Percentiles rank a stretch among this genome's conserved stretches.
phyloP scores from a whole-genome alignment of 441 rosid genomes.

The Gossypium lobatum region DNA sequence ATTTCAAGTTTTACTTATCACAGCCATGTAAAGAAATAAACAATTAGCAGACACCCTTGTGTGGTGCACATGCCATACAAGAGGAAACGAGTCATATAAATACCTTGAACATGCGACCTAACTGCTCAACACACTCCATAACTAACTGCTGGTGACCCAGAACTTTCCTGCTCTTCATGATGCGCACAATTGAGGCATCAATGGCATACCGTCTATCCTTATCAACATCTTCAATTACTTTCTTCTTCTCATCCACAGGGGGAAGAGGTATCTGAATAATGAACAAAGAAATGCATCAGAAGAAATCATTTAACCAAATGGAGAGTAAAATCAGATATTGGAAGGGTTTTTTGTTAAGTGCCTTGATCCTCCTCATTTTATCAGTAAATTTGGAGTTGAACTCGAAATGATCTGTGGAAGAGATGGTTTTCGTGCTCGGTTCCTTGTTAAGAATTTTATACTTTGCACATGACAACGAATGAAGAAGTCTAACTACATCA shows the following conservation, averaged over 20 bases:
- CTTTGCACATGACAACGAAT: slow-evolving; percentile 32
- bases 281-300: background rate
- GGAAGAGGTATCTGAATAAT: slow-evolving; percentile 41
- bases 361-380: slow-evolving; percentile 38
- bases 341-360: background rate
- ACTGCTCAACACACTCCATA: slow-evolving; percentile 43
- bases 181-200: slow-evolving; percentile 48
- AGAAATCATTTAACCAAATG: background rate
- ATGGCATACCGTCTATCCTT: slow-evolving; percentile 48
- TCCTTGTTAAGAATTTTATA: slow-evolving; percentile 11
- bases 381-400: slow-evolving; percentile 34
- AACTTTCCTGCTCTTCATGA: slow-evolving; percentile 49
- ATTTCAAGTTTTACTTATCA: background rate
- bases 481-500: slow-evolving; percentile 33
- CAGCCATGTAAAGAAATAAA: background rate
- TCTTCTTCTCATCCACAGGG: slow-evolving; percentile 39
- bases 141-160: slow-evolving; percentile 44
- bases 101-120: slow-evolving; percentile 39
- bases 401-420: slow-evolving; percentile 27
- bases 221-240: slow-evolving; percentile 43
- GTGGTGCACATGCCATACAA: background rate
- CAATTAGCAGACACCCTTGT: no score
- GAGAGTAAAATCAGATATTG: background rate
- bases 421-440: slow-evolving; percentile 27
- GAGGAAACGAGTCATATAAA: background rate